Evolutionary conservation across 2,329 filamentous ascomycete species (phyloP), one percentile per base, ranked within the genome.

Genomic region (Neurospora crassa): DNA sequence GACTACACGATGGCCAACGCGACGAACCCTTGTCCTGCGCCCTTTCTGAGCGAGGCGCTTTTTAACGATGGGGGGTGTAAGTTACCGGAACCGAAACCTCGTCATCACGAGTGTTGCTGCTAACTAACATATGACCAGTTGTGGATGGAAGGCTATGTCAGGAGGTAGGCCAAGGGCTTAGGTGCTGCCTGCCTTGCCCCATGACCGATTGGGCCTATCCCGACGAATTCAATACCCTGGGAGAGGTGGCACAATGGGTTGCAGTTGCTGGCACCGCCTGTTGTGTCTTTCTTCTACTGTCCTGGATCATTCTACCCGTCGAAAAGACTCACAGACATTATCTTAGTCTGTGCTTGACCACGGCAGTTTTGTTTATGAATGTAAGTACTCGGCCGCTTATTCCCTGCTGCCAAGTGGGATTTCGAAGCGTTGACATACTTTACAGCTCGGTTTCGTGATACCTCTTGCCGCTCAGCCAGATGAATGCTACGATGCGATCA

Each of bases 261-360:
- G 93, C 92, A 74, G 89, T 97, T 18, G 88, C 86, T 11, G 89
- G 93, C 70, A 86, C 94, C 59, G 81, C 91, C 68, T 89, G 91
- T 76, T 91, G 92, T 73, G 78, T 89, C 18, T 95, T 96, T 78
- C 84, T 98, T 71, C 83, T 98, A 18, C 69, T 92, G 6, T 96
- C 93, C 6, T 98, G 94, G 85, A 83, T 89, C 3, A 85, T 91
- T 16, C 84, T 99, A 29, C 94, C 96, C 0, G 89, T 93, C 34
- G 93, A 97, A 76, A 95, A 93, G 83, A 97, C 96, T 7, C 89
- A 93, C 78, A 90, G 94, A 70, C 96, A 99, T 80, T 98, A 98
- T 78, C 84, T 99, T 45, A 97, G 92, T 78, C 91, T 97, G 74
- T 96, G 93, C 79, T 84, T 98, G 69, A 91, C 92, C 5, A 81